Percentiles rank a stretch among this genome's conserved stretches.
These are phyloP conservation scores for Hyaloperonospora arabidopsidis DNA, from an alignment of 352 stramenopile genomes.

Conservation along the genomic window DNA sequence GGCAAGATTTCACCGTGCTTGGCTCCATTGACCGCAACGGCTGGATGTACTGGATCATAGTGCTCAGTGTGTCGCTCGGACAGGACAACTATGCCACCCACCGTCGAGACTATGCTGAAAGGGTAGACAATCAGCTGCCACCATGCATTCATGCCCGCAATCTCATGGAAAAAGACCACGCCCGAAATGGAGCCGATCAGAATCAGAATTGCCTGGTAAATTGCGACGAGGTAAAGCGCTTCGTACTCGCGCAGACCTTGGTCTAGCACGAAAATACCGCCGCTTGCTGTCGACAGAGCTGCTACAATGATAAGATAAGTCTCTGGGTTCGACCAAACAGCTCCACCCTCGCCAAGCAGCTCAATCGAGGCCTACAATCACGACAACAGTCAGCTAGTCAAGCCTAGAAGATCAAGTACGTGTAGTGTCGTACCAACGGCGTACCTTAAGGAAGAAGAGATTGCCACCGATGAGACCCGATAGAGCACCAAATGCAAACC, in stretches of 20 bases:
- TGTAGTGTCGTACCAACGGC: background rate
- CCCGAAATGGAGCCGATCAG: slow-evolving; percentile 77
- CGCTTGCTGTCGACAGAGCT: slow-evolving; percentile 56
- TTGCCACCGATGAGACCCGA: slow-evolving; percentile 80
- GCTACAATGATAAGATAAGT: slow-evolving; percentile 69
- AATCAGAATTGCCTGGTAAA: slow-evolving; percentile 82
- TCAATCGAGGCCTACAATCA: slow-evolving; percentile 63
- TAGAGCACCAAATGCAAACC: slow-evolving; percentile 75
- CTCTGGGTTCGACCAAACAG: slow-evolving; percentile 51
- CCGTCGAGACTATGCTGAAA: slow-evolving; percentile 66
- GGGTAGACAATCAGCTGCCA: slow-evolving; percentile 76
- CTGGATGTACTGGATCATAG: slow-evolving; percentile 29
- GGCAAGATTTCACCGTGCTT: slow-evolving; percentile 40
- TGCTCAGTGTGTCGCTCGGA: slow-evolving; percentile 73
- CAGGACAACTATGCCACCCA: slow-evolving; percentile 70
- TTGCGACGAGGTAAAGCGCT: slow-evolving; percentile 78
- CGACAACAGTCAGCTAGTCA: slow-evolving; percentile 2
- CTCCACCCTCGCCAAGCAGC: slow-evolving; percentile 62
- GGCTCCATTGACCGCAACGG: slow-evolving; percentile 24
- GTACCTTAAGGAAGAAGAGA: slow-evolving; percentile 83
- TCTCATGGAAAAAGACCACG: slow-evolving; percentile 86
- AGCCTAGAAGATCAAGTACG: too few relatives aligned
- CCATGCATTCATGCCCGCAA: slow-evolving; percentile 70
- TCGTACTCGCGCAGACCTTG: slow-evolving; percentile 75
- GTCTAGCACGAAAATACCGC: slow-evolving; percentile 77